Conservation (phyloP, 352 stramenopile species). For the Pythium plurisporium region DNA sequence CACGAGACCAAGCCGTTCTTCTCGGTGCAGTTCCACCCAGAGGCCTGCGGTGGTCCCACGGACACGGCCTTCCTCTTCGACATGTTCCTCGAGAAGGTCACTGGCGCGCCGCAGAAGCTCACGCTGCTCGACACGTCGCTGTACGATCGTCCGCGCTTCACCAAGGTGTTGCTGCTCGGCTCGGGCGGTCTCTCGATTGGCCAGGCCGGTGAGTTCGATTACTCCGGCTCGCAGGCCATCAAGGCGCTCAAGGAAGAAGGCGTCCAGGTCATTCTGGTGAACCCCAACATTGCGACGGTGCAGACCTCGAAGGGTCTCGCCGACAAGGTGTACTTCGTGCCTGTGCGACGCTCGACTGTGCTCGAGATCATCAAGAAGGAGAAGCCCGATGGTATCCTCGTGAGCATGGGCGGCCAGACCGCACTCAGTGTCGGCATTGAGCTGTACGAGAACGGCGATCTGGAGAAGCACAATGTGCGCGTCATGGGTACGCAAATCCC, state of each 20-base stretch:
- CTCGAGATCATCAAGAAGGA: constrained; percentile 96
- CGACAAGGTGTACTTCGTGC: constrained; percentile 95
- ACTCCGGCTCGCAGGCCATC: constrained; percentile 94
- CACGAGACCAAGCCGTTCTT: constrained; percentile 93
- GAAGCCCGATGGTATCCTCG: constrained; percentile 96
- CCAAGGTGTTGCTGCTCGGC: constrained; percentile 92
- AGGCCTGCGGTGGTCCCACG: constrained; percentile 89
- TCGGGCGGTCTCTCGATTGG: constrained; percentile 93
- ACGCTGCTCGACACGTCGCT: constrained; percentile 24
- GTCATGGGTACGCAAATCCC: constrained; percentile 97
- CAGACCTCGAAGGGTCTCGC: constrained; percentile 90
- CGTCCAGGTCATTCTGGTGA: constrained; percentile 91
- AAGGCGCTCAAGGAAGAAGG: constrained; percentile 94
- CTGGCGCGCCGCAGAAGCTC: constrained; percentile 1
- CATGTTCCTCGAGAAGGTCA: constrained; percentile 78
- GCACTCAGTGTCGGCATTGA: constrained; percentile 97
- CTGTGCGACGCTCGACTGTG: constrained; percentile 75
- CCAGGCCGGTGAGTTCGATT: constrained; percentile 94
- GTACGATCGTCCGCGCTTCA: not conserved
- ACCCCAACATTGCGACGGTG: constrained; percentile 96
- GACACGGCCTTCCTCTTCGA: constrained; percentile 97
- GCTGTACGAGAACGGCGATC: constrained; percentile 90
- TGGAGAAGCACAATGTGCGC: constrained; percentile 92
- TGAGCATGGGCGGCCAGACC: constrained; percentile 99
- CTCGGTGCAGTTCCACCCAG: constrained; percentile 95